Base-by-base conservation (phyloP, 1,284 basidiomycete species). In the Apiotrichum montevideense region DNA sequence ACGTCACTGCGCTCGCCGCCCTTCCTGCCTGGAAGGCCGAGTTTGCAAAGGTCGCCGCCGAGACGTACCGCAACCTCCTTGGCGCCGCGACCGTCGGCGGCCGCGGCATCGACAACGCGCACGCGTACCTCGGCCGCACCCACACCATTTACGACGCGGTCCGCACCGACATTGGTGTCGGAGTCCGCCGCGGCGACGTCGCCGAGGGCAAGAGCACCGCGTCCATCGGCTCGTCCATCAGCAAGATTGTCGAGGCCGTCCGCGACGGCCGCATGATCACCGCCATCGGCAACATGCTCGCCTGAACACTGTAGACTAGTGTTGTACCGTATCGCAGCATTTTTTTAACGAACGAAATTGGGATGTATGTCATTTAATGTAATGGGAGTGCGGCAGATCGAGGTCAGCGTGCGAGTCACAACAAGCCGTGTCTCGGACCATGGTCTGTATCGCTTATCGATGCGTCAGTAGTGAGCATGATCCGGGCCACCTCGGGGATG, bases 151-250 rank as follows among this genome's bases (percentile, higher is more conserved):
- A 58, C 59, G 44, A 42, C 29, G 49, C 51, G 8, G 56, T 61
- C 35, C 56, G 59, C 39, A 35, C 21, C 13, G 56, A 58, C 40
- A 32, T 61, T 37, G 59, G 54, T 44, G 54, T 61, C 54, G 41
- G 39, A 40, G 54, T 52, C n/a, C 56, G 59, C 43, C 54, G 51
- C 35, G 59, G 59, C 48, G 59, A 61, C 35, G 59, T 61, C 41
- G 56, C 56, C 35, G 54, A 55, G 43, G 59, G 59, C 51, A 41
- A 54, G 43, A 42, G 35, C 15, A 46, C 46, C 46, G 33, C 35
- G 43, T 47, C 47, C 7, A 52, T 61, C 33, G 59, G 59, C 41
- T 50, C 53, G 21, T 51, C 34, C 40, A 52, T 61, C 41, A 50
- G 51, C 35, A 14, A 13, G 9, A 58, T 61, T 15, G 59, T 61